A percentile compares a stretch with the other conserved stretches of the same genome.
These are phyloP conservation scores for Fusarium marasasianum DNA, from an alignment of 2,329 filamentous ascomycete species.

Conservation along the genomic window DNA sequence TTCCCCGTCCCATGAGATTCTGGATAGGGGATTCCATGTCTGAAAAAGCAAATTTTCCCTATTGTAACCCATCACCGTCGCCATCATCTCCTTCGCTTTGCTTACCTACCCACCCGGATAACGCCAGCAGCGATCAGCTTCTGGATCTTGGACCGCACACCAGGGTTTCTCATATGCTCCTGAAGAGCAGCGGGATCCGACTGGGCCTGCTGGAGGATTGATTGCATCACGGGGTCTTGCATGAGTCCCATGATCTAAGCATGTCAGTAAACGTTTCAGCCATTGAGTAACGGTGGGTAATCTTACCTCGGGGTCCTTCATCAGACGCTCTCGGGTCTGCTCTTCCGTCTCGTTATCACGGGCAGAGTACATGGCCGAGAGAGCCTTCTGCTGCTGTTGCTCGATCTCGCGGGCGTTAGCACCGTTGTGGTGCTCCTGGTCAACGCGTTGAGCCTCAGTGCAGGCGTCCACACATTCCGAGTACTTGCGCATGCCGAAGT, in stretches of 20 bases:
- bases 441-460: constrained; percentile 80
- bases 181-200: constrained; percentile 89
- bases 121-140: constrained; percentile 94
- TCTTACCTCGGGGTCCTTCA: constrained; percentile 88
- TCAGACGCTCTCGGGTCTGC: constrained; percentile 90
- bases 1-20: constrained; percentile 11
- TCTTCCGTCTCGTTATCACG: constrained; percentile 96
- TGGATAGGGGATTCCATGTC: constrained; percentile 22
- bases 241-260: constrained; percentile 84
- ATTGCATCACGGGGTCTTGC: constrained; percentile 97
- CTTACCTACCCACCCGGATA: constrained; percentile 74
- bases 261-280: constrained; percentile 41
- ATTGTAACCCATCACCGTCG: constrained; percentile 12
- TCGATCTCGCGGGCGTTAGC: constrained; percentile 93
- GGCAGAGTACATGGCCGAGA: constrained; percentile 87
- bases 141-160: constrained; percentile 87
- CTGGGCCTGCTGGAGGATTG: constrained; percentile 96
- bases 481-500: constrained; percentile 98
- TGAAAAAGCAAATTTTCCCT: constrained; percentile 25
- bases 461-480: constrained; percentile 93
- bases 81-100: constrained; percentile 13
- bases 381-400: constrained; percentile 90
- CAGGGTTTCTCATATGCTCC: constrained; percentile 96
- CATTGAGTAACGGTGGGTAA: not conserved
- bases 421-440: constrained; percentile 72